These are phyloP conservation scores for Trichoderma simmonsii DNA, from an alignment of 2,329 filamentous ascomycete species.

Conservation along the genomic window DNA sequence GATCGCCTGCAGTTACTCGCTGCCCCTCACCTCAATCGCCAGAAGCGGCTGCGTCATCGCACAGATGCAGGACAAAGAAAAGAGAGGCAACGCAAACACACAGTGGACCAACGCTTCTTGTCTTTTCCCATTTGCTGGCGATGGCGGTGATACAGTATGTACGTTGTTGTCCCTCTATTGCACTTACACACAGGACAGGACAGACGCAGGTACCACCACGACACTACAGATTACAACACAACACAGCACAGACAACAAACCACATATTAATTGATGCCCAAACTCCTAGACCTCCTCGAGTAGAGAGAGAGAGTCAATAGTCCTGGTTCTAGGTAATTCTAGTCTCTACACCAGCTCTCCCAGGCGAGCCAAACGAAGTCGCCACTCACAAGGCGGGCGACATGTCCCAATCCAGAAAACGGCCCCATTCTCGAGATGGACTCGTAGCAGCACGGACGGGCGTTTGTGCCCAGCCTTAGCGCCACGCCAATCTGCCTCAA, in stretches of 20 bases:
- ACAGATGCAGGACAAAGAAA: background rate
- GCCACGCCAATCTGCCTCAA: background rate
- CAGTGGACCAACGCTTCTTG: background rate
- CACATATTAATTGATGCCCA: background rate
- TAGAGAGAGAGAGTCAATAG: background rate
- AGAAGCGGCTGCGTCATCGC: constrained; percentile 2
- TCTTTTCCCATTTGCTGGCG: background rate
- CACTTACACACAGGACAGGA: background rate
- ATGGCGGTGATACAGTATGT: background rate
- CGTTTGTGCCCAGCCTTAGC: background rate
- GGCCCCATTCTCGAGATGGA: background rate
- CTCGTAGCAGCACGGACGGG: background rate
- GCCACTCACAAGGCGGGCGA: background rate
- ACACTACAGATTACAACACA: background rate
- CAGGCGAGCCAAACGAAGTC: background rate
- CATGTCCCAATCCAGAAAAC: background rate
- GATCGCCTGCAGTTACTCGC: background rate
- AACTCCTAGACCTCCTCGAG: background rate
- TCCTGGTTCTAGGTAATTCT: background rate
- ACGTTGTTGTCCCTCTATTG: background rate
- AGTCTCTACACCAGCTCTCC: background rate
- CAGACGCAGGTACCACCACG: background rate
- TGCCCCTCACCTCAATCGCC: background rate
- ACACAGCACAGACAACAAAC: too few relatives aligned
- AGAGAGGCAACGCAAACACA: background rate